Conservation (phyloP, 805 yeast species). For the Candida saitoana region DNA sequence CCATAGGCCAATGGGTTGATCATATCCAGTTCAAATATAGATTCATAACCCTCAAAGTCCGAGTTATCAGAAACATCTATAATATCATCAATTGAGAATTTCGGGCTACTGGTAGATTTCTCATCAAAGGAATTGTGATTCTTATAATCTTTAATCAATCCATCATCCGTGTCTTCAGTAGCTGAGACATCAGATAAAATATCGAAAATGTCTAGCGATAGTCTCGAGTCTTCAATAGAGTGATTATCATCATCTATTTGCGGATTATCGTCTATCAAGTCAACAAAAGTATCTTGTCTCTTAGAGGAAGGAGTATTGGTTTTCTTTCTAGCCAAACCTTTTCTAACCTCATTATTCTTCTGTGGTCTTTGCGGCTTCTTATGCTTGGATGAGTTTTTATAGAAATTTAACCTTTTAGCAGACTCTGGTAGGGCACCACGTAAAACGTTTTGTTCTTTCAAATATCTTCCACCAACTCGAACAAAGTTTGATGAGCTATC, state of each 20-base stretch:
- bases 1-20: not conserved
- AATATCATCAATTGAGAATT: not conserved
- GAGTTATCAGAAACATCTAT: not conserved
- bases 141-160: not conserved
- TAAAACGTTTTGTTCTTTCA: slow-evolving; percentile 27
- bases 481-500: not conserved
- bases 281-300: slow-evolving; percentile 8
- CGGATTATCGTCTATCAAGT: slow-evolving; percentile 19
- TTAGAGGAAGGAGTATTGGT: slow-evolving; percentile 1
- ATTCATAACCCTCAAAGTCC: slow-evolving; percentile 1
- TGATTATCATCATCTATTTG: not conserved
- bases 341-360: slow-evolving; percentile 19
- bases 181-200: slow-evolving; percentile 2
- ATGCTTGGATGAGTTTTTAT: slow-evolving; percentile 9
- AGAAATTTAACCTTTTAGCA: slow-evolving; percentile 28
- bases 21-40: not conserved
- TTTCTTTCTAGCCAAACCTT: slow-evolving; percentile 34
- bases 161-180: not conserved
- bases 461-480: not conserved
- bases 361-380: slow-evolving; percentile 3
- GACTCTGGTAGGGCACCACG: slow-evolving; percentile 40
- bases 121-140: too few relatives aligned
- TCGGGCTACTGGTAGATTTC: not conserved
- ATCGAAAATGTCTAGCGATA: slow-evolving; percentile 1
- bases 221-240: not conserved